Conservation (phyloP, 2,329 filamentous ascomycete species). For the Cadophora malorum region DNA sequence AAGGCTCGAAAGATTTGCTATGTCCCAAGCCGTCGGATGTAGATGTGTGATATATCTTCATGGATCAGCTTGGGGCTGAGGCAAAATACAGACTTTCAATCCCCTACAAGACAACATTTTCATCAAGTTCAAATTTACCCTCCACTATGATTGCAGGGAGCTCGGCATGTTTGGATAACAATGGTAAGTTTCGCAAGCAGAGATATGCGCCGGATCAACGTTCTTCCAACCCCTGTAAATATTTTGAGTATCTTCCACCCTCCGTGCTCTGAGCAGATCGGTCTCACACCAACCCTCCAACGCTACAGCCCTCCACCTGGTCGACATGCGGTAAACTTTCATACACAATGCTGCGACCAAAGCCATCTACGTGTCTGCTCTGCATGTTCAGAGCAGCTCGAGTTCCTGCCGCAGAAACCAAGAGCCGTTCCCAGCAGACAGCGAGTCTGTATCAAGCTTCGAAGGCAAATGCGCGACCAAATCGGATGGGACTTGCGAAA, state of each 20-base stretch:
- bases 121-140: neutral
- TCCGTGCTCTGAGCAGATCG: neutral
- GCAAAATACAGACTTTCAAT: neutral
- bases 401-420: constrained; percentile 18
- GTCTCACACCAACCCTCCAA: no score
- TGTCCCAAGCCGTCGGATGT: neutral
- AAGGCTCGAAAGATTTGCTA: neutral
- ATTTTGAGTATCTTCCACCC: neutral
- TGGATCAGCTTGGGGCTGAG: neutral
- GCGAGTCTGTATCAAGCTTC: constrained; percentile 36
- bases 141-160: neutral
- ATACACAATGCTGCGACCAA: constrained; percentile 40
- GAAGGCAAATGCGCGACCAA: constrained; percentile 32
- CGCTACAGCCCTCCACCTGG: no score
- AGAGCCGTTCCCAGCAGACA: constrained; percentile 39
- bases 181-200: neutral
- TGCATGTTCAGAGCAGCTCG: constrained; percentile 39
- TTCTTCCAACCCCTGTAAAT: constrained; percentile 14
- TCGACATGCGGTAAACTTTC: constrained; percentile 26
- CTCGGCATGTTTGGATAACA: neutral
- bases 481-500: constrained; percentile 40
- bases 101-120: neutral
- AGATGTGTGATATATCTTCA: neutral
- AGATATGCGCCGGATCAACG: neutral
- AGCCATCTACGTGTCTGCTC: constrained; percentile 39